These are phyloP conservation scores for Pythium folliculosum DNA, from an alignment of 352 stramenopile species.

Conservation along the genomic window DNA sequence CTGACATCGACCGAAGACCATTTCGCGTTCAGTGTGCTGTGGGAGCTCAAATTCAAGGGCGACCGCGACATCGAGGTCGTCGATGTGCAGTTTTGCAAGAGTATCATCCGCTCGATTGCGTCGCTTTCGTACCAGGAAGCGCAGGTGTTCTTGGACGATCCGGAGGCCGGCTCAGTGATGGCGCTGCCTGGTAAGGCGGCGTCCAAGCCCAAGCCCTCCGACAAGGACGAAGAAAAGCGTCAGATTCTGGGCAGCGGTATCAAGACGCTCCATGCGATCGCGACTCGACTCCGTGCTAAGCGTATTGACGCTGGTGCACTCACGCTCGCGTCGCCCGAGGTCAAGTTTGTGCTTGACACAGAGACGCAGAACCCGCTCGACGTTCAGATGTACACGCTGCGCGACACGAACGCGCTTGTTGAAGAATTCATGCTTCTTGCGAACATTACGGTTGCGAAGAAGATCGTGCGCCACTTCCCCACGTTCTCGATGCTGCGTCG, in stretches of 20 bases:
- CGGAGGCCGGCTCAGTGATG: constrained; percentile 50
- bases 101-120: constrained; percentile 96
- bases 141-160: constrained; percentile 94
- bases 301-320: constrained; percentile 96
- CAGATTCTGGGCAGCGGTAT: constrained; percentile 78
- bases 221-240: constrained; percentile 40
- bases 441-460: constrained; percentile 98
- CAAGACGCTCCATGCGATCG: constrained; percentile 92
- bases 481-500: constrained; percentile 95
- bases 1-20: constrained; percentile 84
- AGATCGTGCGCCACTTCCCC: constrained; percentile 92
- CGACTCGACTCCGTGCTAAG: constrained; percentile 89
- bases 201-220: constrained; percentile 25
- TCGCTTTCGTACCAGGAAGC: constrained; percentile 98
- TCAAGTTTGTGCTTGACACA: constrained; percentile 97
- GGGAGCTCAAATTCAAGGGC: constrained; percentile 69
- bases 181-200: constrained; percentile 19
- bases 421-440: constrained; percentile 99
- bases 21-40: constrained; percentile 83
- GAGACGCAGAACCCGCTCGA: constrained; percentile 98
- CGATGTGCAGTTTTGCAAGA: constrained; percentile 97
- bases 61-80: constrained; percentile 89
- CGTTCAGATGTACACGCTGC: constrained; percentile 96
- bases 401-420: constrained; percentile 95
- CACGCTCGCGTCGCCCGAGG: constrained; percentile 96